Evolutionary conservation across 2,329 filamentous ascomycete genomes (phyloP).

Genomic region (Talaromyces islandicus): DNA sequence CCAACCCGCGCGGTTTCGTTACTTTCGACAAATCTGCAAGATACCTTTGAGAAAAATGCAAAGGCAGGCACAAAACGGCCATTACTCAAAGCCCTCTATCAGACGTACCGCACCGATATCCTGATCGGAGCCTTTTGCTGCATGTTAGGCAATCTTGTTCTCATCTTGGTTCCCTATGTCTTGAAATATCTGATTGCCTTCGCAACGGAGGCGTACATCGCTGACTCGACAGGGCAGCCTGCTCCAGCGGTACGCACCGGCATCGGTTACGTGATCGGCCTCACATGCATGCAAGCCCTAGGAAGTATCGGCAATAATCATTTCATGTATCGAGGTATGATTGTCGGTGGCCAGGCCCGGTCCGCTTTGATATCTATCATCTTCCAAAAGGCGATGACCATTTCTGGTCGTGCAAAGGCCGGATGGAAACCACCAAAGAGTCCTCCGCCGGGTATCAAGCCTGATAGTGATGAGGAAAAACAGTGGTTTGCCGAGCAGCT

Average conservation of each 20-base stretch:
- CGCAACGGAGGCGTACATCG: slow-evolving; percentile 67
- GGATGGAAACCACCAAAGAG: slow-evolving; percentile 53
- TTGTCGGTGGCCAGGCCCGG: slow-evolving; percentile 73
- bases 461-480: slow-evolving; percentile 43
- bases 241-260: slow-evolving; percentile 65
- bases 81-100: slow-evolving; percentile 70
- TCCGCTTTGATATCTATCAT: slow-evolving; percentile 75
- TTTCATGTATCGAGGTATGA: slow-evolving; percentile 86
- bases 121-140: slow-evolving; percentile 72
- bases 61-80: slow-evolving; percentile 64
- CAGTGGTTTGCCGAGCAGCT: slow-evolving; percentile 31
- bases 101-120: slow-evolving; percentile 77
- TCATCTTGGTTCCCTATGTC: slow-evolving; percentile 74
- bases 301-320: slow-evolving; percentile 80
- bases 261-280: slow-evolving; percentile 71
- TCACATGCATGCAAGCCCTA: slow-evolving; percentile 74
- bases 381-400: slow-evolving; percentile 81
- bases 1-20: slow-evolving; percentile 64
- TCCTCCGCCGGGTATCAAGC: slow-evolving; percentile 36
- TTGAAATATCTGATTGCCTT: slow-evolving; percentile 83
- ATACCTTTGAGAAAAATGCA: slow-evolving; percentile 60
- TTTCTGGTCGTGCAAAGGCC: slow-evolving; percentile 80
- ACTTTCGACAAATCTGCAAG: slow-evolving; percentile 58
- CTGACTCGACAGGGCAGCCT: slow-evolving; percentile 43
- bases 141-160: slow-evolving; percentile 59